These are phyloP conservation scores for Zychaea mexicana DNA, from an alignment of 371 early-diverging fungal genomes.

Conservation along the genomic window DNA sequence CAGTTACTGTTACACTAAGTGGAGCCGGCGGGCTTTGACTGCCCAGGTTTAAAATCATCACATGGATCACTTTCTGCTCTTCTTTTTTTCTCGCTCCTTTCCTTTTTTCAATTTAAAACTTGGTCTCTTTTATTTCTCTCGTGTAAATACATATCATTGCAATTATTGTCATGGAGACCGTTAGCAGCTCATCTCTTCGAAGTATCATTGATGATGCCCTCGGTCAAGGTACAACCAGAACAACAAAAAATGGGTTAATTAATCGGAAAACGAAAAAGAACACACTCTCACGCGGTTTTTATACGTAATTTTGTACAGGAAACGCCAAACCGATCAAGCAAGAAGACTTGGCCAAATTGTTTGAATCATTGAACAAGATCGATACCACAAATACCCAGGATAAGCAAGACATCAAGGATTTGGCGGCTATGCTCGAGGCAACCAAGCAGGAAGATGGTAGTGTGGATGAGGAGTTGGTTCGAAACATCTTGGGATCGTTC, in stretches of 20 bases:
- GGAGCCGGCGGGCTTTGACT: background rate
- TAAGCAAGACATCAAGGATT: constrained; percentile 8
- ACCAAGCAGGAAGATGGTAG: constrained; percentile 10
- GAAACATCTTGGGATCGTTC: constrained; percentile 7
- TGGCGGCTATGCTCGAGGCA: constrained; percentile 9
- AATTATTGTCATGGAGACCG: background rate
- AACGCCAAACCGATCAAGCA: constrained; percentile 8
- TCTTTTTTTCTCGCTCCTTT: constrained; percentile 8
- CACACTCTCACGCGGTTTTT: background rate
- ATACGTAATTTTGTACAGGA: background rate
- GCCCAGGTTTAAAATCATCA: constrained; percentile 7
- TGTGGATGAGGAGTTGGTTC: constrained; percentile 13
- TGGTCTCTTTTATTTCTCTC: background rate
- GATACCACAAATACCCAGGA: constrained; percentile 10
- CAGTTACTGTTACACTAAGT: background rate
- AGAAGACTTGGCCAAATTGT: constrained; percentile 16
- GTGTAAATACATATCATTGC: background rate
- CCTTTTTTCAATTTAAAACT: background rate
- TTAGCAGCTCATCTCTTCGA: constrained; percentile 1
- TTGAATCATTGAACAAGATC: constrained; percentile 13
- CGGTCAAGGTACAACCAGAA: background rate
- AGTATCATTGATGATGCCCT: background rate
- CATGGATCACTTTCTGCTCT: constrained; percentile 6
- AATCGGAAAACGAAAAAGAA: background rate
- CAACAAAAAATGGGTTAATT: background rate